phyloP scores from a whole-genome alignment of 78 protist species.

The Polysphondylium violaceum region DNA sequence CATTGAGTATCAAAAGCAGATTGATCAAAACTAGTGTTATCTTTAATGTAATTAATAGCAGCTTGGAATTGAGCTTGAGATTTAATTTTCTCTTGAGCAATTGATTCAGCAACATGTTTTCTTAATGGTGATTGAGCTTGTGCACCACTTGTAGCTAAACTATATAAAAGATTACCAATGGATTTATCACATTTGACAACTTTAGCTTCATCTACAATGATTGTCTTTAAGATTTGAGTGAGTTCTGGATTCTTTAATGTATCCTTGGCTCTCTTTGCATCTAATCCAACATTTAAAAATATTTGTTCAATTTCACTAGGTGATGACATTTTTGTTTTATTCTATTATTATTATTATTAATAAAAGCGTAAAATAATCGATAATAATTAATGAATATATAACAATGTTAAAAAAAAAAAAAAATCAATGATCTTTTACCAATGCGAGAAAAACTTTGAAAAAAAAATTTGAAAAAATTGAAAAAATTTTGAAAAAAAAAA shows the following conservation, averaged over 20 bases:
- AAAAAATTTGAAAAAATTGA: neutral
- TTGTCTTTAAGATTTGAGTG: constrained; percentile 14
- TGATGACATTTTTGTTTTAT: constrained; percentile 37
- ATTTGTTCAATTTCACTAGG: constrained; percentile 48
- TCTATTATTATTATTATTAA: neutral
- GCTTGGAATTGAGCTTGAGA: constrained; percentile 32
- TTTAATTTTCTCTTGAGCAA: constrained; percentile 52
- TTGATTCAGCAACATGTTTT: constrained; percentile 31
- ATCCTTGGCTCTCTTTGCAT: constrained; percentile 72
- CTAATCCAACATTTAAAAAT: constrained; percentile 65
- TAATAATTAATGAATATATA: neutral
- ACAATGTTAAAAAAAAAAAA: neutral
- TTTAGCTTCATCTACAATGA: constrained; percentile 43
- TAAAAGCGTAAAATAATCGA: too few species aligned
- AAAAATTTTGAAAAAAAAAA: neutral
- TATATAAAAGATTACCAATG: constrained; percentile 66
- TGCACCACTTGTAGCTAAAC: constrained; percentile 46
- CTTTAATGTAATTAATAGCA: constrained; percentile 35
- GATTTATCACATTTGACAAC: constrained; percentile 49
- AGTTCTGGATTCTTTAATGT: constrained; percentile 58
- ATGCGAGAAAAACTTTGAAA: neutral
- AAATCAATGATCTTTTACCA: neutral
- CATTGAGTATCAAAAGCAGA: constrained; percentile 45
- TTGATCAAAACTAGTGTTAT: constrained; percentile 4
- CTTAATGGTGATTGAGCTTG: constrained; percentile 47